Base-by-base conservation (phyloP, 176 grass and related monocot genomes). In the Eremochloa ophiuroides region DNA sequence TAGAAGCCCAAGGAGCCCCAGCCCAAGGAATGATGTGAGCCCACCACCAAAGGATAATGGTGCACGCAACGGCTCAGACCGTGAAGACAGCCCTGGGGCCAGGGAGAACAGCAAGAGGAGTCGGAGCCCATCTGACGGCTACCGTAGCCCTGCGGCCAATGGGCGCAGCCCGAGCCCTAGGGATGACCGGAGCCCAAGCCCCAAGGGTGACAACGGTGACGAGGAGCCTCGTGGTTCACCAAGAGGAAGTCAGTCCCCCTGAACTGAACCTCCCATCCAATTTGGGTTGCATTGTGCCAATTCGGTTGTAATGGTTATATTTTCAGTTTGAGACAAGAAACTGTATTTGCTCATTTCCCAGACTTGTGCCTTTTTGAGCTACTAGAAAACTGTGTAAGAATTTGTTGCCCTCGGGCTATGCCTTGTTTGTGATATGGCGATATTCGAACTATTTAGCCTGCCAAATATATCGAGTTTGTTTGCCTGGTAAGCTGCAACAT, bases 91-190 rank as follows among this genome's bases (percentile, higher is more conserved):
- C 74, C 93, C 93, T 72, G 41, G 59, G 0, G 82, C 34, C 34
- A 85, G 73, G 85, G 88, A 77, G 41, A 65, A 42, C 11, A 95
- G 95, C 67, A 82, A 84, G 60, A 94, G 69, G 41, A 72, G 69
- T 44, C 68, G 82, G 22, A 94, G 92, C 63, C 88, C 84, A 4
- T 84, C 89, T 63, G 87, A 89, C 6, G 87, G 69, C 7, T 67
- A 82, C 53, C 71, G 85, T 40, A 99, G 96, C 80, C 93, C 96
- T 43, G 87, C 18, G 6, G 79, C 85, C 23, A 98, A 98, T 13
- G 78, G 80, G 17, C 79, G 23, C 55, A 81, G 60, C 31, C 72
- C 28, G 8, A 85, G 82, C 10, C 82, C 82, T 10, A 85, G 30
- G 30, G 78, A 3, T n/a, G 61, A 65, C 8, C 25, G 53, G 0